A percentile compares a stretch with the other conserved stretches of the same genome.
Conservation (phyloP, 768 basidiomycete genomes). For the Plicaturopsis crispa region DNA sequence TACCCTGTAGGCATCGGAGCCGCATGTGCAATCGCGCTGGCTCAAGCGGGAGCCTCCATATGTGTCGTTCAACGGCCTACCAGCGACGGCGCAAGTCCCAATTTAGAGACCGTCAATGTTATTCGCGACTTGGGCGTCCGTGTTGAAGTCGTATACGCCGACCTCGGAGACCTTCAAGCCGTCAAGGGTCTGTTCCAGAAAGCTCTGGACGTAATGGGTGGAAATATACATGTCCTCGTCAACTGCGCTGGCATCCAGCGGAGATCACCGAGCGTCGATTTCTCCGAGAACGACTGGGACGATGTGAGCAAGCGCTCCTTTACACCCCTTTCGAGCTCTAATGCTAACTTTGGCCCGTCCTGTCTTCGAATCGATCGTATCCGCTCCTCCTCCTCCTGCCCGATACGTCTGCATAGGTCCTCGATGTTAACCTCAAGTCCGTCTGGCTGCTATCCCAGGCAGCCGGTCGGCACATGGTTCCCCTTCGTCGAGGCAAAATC, state of each 20-base stretch:
- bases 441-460: conserved; percentile 81
- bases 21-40: conserved; percentile 46
- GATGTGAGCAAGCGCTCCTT: conserved; percentile 44
- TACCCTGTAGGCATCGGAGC: conserved; percentile 50
- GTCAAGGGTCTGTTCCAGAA: conserved; percentile 41
- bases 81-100: conserved; percentile 23
- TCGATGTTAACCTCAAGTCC: conserved; percentile 84
- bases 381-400: conserved; percentile 2
- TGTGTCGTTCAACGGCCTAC: conserved; percentile 40
- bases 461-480: conserved; percentile 87
- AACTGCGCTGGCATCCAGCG: conserved; percentile 64
- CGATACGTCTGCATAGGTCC: conserved; percentile 40
- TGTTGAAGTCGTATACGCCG: conserved; percentile 43
- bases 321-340: conserved; percentile 6
- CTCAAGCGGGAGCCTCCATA: conserved; percentile 45
- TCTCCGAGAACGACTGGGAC: conserved; percentile 63
- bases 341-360: not conserved
- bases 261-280: conserved; percentile 53
- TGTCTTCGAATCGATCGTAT: conserved; percentile 5
- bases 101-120: conserved; percentile 25
- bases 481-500: conserved; percentile 59
- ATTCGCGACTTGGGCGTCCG: conserved; percentile 27
- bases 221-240: conserved; percentile 54
- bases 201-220: conserved; percentile 42
- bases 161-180: conserved; percentile 41